Conservation (phyloP, 2,329 filamentous ascomycete genomes). For the Setomelanomma holmii region DNA sequence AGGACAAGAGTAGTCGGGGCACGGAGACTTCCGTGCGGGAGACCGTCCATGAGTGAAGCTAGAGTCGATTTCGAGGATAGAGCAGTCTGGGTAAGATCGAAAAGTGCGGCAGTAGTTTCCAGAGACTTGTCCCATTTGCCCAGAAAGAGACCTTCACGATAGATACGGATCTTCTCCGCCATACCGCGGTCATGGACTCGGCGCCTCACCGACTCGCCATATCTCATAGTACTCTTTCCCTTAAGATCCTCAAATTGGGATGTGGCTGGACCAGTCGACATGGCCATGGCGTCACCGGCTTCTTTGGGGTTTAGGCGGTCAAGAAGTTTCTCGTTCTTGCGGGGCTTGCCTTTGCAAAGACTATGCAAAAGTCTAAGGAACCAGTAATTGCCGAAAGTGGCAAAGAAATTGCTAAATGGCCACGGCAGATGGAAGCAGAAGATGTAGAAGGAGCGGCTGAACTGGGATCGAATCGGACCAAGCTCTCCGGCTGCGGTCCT, state of each 20-base stretch:
- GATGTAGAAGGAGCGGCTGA: slow-evolving; percentile 61
- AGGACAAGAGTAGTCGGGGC: slow-evolving; percentile 62
- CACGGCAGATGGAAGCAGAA: slow-evolving; percentile 62
- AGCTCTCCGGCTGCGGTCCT: slow-evolving; percentile 53
- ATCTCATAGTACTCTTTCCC: slow-evolving; percentile 16
- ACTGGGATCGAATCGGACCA: slow-evolving; percentile 58
- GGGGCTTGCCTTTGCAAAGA: slow-evolving; percentile 42
- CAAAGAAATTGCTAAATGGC: slow-evolving; percentile 53
- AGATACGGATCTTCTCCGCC: slow-evolving; percentile 60
- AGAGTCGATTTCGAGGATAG: slow-evolving; percentile 9
- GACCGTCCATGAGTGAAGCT: slow-evolving; percentile 52
- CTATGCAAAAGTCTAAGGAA: slow-evolving; percentile 55
- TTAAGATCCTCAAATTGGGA: slow-evolving; percentile 48
- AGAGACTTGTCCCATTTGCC: slow-evolving; percentile 60
- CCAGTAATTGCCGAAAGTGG: slow-evolving; percentile 58
- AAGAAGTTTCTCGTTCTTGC: slow-evolving; percentile 13
- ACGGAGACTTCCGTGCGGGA: slow-evolving; percentile 56
- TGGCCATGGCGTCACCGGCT: slow-evolving; percentile 58
- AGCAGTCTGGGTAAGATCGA: slow-evolving; percentile 44
- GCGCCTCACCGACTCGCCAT: slow-evolving; percentile 49
- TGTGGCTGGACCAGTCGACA: slow-evolving; percentile 58
- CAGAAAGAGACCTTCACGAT: slow-evolving; percentile 58
- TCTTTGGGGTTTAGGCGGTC: slow-evolving; percentile 20
- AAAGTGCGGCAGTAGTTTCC: slow-evolving; percentile 57
- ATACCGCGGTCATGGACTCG: slow-evolving; percentile 55